Evolutionary conservation across 2,329 filamentous ascomycete genomes (phyloP).

Genomic region (Epichloe hybrida): DNA sequence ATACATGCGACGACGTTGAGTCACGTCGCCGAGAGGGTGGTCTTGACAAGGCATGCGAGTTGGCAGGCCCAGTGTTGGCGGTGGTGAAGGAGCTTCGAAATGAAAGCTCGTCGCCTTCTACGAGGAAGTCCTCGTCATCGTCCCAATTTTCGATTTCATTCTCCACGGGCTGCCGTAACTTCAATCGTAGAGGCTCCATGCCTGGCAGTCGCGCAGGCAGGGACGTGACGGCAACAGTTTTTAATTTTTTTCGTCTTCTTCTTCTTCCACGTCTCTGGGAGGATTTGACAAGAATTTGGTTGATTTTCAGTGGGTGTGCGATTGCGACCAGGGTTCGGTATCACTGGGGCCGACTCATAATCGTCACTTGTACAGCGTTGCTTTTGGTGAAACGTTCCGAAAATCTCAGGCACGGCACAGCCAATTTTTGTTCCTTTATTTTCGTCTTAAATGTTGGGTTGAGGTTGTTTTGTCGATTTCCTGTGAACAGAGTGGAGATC

Average conservation of each 20-base stretch:
- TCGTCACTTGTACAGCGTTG: constrained; percentile 4
- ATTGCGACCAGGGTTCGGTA: constrained; percentile 2
- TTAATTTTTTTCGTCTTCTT: neutral
- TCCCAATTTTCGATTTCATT: constrained; percentile 65
- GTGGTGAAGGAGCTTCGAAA: constrained; percentile 36
- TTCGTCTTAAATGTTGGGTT: neutral
- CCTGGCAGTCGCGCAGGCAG: constrained; percentile 9
- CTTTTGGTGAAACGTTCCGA: neutral
- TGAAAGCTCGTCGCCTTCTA: constrained; percentile 52
- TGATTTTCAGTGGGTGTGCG: neutral
- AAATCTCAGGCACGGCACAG: neutral
- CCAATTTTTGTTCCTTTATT: neutral
- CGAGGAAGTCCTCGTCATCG: constrained; percentile 55
- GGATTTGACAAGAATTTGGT: neutral
- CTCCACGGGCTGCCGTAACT: constrained; percentile 39
- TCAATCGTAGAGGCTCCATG: constrained; percentile 44
- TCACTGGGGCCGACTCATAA: constrained; percentile 12
- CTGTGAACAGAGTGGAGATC: neutral
- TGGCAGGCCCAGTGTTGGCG: constrained; percentile 15
- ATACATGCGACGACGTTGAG: constrained; percentile 69
- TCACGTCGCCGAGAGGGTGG: constrained; percentile 44
- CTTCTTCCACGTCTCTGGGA: neutral
- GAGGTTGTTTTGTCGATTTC: neutral
- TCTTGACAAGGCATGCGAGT: constrained; percentile 4
- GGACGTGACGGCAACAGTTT: constrained; percentile 2